Conservation (phyloP, 345 rosid species). For the Salix udensis region DNA sequence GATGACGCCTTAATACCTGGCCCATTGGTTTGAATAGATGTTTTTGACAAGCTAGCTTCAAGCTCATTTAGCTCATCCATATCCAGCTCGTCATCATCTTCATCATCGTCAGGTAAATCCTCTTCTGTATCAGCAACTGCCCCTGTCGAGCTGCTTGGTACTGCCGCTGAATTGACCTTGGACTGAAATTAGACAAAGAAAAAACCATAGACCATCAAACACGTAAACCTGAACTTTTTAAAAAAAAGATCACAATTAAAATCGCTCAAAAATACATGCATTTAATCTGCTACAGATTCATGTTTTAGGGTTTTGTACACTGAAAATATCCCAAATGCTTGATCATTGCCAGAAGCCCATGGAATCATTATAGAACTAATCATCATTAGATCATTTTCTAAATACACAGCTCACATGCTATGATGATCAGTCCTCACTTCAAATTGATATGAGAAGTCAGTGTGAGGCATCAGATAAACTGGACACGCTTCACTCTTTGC, state of each 20-base stretch:
- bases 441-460: too few relatives aligned
- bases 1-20: not conserved
- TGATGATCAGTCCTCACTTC: too few relatives aligned
- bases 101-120: slow-evolving; percentile 9
- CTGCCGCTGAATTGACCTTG: slow-evolving; percentile 23
- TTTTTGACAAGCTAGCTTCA: slow-evolving; percentile 30
- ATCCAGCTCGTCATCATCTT: slow-evolving; percentile 29
- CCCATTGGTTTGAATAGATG: slow-evolving; percentile 29
- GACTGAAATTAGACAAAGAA: slow-evolving; percentile 17
- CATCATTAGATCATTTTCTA: too few relatives aligned
- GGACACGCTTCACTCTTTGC: too few relatives aligned
- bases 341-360: too few relatives aligned
- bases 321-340: too few relatives aligned
- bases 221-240: not conserved
- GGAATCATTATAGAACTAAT: too few relatives aligned
- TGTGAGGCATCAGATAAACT: too few relatives aligned
- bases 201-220: not conserved
- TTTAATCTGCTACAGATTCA: too few relatives aligned
- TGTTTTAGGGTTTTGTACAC: too few relatives aligned
- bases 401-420: too few relatives aligned
- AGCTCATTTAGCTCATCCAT: slow-evolving; percentile 29
- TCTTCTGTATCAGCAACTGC: slow-evolving; percentile 18
- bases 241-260: not conserved
- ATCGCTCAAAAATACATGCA: not conserved
- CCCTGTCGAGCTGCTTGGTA: slow-evolving; percentile 24